A percentile compares a stretch with the other conserved stretches of the same genome.
Evolutionary conservation across 495 filamentous ascomycete genomes (phyloP).

Genomic region (Staphylotrichum longicolle): DNA sequence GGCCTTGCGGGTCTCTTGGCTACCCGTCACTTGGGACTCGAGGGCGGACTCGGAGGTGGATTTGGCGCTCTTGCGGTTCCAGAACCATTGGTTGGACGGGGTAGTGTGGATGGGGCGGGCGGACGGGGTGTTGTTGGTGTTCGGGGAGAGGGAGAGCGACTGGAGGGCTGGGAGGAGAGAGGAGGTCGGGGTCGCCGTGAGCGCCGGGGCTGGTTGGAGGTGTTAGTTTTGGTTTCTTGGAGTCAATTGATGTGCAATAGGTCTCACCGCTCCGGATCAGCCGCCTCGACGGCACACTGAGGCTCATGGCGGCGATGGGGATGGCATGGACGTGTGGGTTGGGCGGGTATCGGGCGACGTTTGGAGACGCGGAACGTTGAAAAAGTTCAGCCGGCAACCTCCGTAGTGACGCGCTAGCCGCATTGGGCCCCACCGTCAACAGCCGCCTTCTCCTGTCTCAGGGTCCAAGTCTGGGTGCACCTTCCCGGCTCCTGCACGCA

Average conservation of each 20-base stretch:
- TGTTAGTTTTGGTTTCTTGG: background rate
- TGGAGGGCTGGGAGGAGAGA: slow-evolving; percentile 29
- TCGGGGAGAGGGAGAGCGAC: slow-evolving; percentile 25
- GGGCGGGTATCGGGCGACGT: slow-evolving; percentile 4
- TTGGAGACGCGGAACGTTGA: background rate
- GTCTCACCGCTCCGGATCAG: slow-evolving; percentile 40
- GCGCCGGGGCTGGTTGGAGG: slow-evolving; percentile 18
- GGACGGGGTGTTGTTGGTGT: slow-evolving; percentile 9
- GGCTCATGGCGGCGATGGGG: slow-evolving; percentile 42
- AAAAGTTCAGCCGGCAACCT: slow-evolving; percentile 34
- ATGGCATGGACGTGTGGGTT: slow-evolving; percentile 24
- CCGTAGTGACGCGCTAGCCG: slow-evolving; percentile 22
- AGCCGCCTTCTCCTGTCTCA: background rate
- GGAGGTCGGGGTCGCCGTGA: slow-evolving; percentile 18
- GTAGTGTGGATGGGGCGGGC: slow-evolving; percentile 35
- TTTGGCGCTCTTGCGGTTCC: slow-evolving; percentile 22
- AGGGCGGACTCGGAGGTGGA: background rate
- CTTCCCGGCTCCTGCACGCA: background rate
- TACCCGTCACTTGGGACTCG: slow-evolving; percentile 13
- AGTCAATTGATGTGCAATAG: background rate
- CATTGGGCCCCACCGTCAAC: slow-evolving; percentile 12
- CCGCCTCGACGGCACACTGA: slow-evolving; percentile 46
- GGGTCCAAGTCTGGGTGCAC: background rate
- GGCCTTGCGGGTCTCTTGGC: slow-evolving; percentile 33
- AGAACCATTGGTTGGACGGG: slow-evolving; percentile 36